Evolutionary conservation across 2,329 filamentous ascomycete genomes (phyloP), one percentile per base, ranked within the genome.

Genomic region (Chaetomiaceae sp.): DNA sequence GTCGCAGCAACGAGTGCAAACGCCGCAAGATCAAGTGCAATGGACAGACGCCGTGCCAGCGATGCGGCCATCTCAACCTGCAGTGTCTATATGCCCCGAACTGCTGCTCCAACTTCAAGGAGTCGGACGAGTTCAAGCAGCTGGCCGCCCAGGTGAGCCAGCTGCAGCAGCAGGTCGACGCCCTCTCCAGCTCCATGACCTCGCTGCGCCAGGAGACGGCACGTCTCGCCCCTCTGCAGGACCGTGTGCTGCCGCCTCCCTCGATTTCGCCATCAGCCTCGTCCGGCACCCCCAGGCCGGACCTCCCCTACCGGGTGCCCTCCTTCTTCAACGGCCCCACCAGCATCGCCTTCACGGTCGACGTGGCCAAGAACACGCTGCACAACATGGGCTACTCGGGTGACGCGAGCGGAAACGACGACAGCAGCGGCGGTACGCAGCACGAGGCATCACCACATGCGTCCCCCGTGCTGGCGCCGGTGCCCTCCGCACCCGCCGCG

Each of bases 381-480:
- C 87, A 91, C 65, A 91, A 85, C 56, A 95, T 96, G 88, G 91
- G 91, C 4, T 94, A 95, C 65, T 84, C 83, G 25, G 81, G 77
- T 1, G 72, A 82, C 2, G 80, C 79, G 1, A 84, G 85, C 45
- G 73, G 68, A 2, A 74, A 80, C n/a, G 84, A 87, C n/a, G 83
- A 84, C 33, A 12, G 33, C 39, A 20, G 22, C 9, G 77, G 77
- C 25, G 71, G 70, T 3, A 77, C 78, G 1, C 73, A 59, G 9
- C 66, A 50, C 0, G 67, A 71, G 11, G 66, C 65, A 9, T 67
- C 65, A 1, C 64, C 67, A 0, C 63, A 58, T 8, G 49, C 59
- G 5, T 74, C 72, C 15, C 71, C 72, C 1, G 57, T 61, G 9
- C 38, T 68, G 7, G 62, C 58, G 7, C 61, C 70, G 6, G n/a